Conservation (phyloP, 2,329 filamentous ascomycete species). For the Cladosporium colombiae region DNA sequence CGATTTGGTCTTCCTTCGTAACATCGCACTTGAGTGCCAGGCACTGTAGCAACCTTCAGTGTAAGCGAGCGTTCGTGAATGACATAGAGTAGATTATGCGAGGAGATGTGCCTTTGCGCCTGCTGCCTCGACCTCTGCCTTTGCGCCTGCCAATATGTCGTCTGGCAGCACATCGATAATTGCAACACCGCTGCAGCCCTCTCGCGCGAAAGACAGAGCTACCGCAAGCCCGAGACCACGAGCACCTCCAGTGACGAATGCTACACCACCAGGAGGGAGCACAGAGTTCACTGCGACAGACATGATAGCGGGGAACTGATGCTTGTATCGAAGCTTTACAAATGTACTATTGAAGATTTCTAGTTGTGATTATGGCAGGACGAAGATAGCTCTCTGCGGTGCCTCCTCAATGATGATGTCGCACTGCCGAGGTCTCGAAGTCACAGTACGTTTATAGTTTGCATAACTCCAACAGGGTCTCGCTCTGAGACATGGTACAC, state of each 20-base stretch:
- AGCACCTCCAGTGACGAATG: neutral
- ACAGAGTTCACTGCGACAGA: neutral
- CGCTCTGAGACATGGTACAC: neutral
- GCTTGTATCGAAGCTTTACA: neutral
- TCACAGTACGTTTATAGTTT: neutral
- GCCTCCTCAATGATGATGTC: neutral
- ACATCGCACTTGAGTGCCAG: neutral
- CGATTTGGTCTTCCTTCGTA: neutral
- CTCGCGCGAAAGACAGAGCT: neutral
- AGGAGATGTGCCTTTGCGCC: neutral
- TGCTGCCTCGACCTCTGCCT: neutral
- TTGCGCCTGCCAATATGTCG: neutral
- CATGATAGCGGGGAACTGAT: neutral
- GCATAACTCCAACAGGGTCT: neutral
- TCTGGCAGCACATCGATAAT: neutral
- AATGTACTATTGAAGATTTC: neutral
- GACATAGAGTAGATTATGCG: neutral
- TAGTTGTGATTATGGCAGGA: neutral
- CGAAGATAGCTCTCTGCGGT: neutral
- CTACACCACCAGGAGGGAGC: neutral
- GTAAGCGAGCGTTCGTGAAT: neutral
- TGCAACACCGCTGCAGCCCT: neutral
- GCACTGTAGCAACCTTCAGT: too few relatives aligned
- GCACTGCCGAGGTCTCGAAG: neutral
- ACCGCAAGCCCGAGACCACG: neutral